Evolutionary conservation across 169 alveolate genomes (phyloP), one percentile per base, ranked within the genome.

Genomic region (Babesia divergens): DNA sequence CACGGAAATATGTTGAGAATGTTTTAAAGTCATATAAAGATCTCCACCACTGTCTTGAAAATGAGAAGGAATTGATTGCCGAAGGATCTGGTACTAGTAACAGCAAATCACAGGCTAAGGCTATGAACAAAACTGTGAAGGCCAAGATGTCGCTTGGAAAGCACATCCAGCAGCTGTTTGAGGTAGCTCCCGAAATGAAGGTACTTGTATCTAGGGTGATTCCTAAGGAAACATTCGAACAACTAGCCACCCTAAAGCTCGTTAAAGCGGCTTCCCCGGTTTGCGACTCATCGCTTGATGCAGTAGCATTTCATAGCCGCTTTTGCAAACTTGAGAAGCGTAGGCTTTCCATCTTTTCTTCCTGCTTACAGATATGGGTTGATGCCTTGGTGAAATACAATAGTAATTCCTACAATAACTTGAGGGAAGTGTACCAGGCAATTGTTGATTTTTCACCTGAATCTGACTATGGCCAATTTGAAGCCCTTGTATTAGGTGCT

Each of bases 151-250:
- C 74, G 29, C 46, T 79, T 22, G 77, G 79, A 18, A 79, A 69
- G 29, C 67, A 79, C 20, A 66, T 79, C 29, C 64, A 66, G 54
- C 55, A 68, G 32, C 62, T 79, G 34, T 79, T 79, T 44, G 69
- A 58, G 11, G 59, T 22, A 52, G 87, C 87, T 0, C 87, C 87
- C 6, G 87, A 69, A 28, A 37, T 79, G 80, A 64, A 59, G 62
- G 53, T 47, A 28, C 65, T 75, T 1, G 53, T 46, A 65, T 26
- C 72, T 0, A 62, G 47, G 28, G 59, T 56, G 13, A 60, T 62
- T 0, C 47, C 72, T 24, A 6, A 47, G 22, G 72, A 62, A 6
- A 46, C 59, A 22, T 46, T 62, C 22, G 72, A 62, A 24, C 59
- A 47, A 13, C 24, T 62, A 49, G 72, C 72, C 1, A 44, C 44